Percentiles rank a stretch among this genome's conserved stretches.
phyloP scores from a whole-genome alignment of 148 eudicot genomes.

The Drosera capensis region DNA sequence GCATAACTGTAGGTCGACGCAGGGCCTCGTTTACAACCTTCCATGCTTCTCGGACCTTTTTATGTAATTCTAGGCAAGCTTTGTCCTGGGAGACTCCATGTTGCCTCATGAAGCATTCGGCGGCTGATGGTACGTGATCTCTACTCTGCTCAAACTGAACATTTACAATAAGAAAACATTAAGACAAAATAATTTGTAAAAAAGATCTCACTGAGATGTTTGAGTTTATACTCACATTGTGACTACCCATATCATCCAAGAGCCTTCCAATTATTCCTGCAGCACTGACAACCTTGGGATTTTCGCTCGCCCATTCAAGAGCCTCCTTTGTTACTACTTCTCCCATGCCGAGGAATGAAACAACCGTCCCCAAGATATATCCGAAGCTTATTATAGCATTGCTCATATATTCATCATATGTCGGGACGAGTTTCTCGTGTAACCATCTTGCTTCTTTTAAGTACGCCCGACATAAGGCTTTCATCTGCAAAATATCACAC shows the following conservation, averaged over 20 bases:
- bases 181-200: not conserved
- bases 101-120: slow-evolving; percentile 13
- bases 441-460: slow-evolving; percentile 15
- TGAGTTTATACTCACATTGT: slow-evolving; percentile 1
- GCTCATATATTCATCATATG: slow-evolving; percentile 8
- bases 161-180: not conserved
- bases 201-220: not conserved
- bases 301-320: slow-evolving; percentile 9
- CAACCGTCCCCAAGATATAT: slow-evolving; percentile 1
- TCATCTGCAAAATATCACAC: slow-evolving; percentile 6
- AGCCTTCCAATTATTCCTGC: slow-evolving; percentile 6
- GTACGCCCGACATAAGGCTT: slow-evolving; percentile 6
- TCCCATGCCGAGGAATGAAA: slow-evolving; percentile 10
- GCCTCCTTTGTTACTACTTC: slow-evolving; percentile 5
- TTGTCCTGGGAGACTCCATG: not conserved
- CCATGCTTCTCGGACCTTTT: slow-evolving; percentile 6
- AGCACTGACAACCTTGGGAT: slow-evolving; percentile 5
- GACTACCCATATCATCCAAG: slow-evolving; percentile 14
- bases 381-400: slow-evolving; percentile 4
- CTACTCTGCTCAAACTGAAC: slow-evolving; percentile 9
- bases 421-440: slow-evolving; percentile 3
- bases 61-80: slow-evolving; percentile 1
- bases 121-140: slow-evolving; percentile 8
- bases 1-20: slow-evolving; percentile 4
- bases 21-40: slow-evolving; percentile 11